Evolutionary conservation across 2,329 filamentous ascomycete species (phyloP), one percentile per base, ranked within the genome.

Genomic region (Penicillium sp.): DNA sequence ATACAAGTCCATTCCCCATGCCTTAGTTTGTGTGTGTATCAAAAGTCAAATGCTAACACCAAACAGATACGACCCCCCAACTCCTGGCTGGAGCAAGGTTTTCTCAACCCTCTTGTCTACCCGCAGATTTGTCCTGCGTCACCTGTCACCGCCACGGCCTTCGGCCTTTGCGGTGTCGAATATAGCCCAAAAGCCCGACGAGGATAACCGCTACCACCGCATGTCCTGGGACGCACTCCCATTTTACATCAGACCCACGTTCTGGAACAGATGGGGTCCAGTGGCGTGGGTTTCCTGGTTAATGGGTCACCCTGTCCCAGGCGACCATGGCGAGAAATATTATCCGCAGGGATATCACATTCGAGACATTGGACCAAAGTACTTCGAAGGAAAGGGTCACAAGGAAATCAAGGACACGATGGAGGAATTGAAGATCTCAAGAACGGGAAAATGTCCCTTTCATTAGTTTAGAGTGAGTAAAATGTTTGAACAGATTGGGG

Each of bases 381-480:
- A n/a, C 14, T 40, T 13, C 6, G 38, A n/a, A n/a, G 38, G 38
- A 13, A 40, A 40, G 38, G 38, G 38, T 14, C 13, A 16, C 3
- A n/a, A n/a, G 38, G 38, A 40, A 7, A n/a, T 40, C 16, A 6
- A 40, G 16, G 38, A 13, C 5, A n/a, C 14, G 16, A 40, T 40
- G 38, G 71, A 1, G 75, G 79, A 49, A 79, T 71, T 54, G 36
- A 68, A 27, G 24, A 5, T 27, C 4, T 27, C 24, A 27, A 27
- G 24, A 8, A 27, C 24, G 24, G 24, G 24, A 8, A 27, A 27
- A 27, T 27, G 24, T 27, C 24, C 24, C 24, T 27, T 27, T 8
- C 24, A 27, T 27, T 27, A 27, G 24, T 27, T 27, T 27, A 27
- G 24, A 27, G 24, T 8, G 6, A 6, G 24, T 27, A 27, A 5